These are phyloP conservation scores for Pyrenophora graminea DNA, from an alignment of 2,329 filamentous ascomycete species.

Conservation along the genomic window DNA sequence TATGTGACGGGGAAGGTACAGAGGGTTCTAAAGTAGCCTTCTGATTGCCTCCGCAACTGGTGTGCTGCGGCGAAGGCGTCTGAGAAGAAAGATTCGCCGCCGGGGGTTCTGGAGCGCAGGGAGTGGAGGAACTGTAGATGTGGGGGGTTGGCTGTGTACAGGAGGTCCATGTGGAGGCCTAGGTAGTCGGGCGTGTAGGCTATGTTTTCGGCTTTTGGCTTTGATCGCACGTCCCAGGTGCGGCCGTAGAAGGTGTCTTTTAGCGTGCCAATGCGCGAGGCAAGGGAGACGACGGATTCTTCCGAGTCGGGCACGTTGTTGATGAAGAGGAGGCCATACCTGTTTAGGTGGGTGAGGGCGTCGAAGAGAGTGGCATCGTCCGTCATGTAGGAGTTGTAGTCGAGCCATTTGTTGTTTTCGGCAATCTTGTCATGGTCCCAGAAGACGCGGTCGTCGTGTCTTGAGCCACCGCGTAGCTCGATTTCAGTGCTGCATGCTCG, in stretches of 20 bases:
- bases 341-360: conserved; percentile 65
- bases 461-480: conserved; percentile 38
- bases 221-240: conserved; percentile 86
- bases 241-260: conserved; percentile 89
- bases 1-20: conserved; percentile 58
- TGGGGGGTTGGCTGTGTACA: conserved; percentile 81
- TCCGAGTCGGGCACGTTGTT: conserved; percentile 72
- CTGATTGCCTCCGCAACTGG: conserved; percentile 37
- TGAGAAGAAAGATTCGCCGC: conserved; percentile 85
- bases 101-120: conserved; percentile 75
- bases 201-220: conserved; percentile 84
- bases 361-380: conserved; percentile 61
- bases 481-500: conserved; percentile 39
- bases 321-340: conserved; percentile 76
- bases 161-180: conserved; percentile 89
- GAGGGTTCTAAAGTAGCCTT: conserved; percentile 49
- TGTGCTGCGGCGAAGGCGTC: conserved; percentile 69
- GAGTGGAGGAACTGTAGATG: conserved; percentile 89
- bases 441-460: conserved; percentile 45
- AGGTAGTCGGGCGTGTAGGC: conserved; percentile 82
- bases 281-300: conserved; percentile 68
- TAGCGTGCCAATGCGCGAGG: conserved; percentile 72
- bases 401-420: conserved; percentile 60
- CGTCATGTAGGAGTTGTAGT: conserved; percentile 73
- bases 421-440: conserved; percentile 56